These are phyloP conservation scores for Scutellaria galericulata DNA, from an alignment of 257 asterid genomes.

Conservation along the genomic window DNA sequence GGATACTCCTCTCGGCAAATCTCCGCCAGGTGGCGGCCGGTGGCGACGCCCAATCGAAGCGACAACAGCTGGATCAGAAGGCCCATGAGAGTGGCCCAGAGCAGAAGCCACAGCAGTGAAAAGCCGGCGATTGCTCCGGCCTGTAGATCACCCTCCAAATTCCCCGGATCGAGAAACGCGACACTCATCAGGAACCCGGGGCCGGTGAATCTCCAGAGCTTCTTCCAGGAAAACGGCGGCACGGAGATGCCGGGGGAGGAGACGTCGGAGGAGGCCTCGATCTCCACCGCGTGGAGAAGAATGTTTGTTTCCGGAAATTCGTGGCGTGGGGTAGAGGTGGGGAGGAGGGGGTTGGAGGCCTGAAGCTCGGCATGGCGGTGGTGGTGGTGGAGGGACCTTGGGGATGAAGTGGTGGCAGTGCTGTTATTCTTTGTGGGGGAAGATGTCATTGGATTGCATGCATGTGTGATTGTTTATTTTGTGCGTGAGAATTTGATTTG, in stretches of 20 bases:
- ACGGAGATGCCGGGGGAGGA: constrained; percentile 44
- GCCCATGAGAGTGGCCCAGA: constrained; percentile 79
- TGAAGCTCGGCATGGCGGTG: constrained; percentile 43
- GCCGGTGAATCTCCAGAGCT: constrained; percentile 78
- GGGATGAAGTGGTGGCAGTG: constrained; percentile 30
- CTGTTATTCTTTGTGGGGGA: constrained; percentile 33
- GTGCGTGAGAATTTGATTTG: background rate
- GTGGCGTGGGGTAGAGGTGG: constrained; percentile 30
- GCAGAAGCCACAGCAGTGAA: constrained; percentile 61
- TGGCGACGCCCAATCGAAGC: constrained; percentile 64
- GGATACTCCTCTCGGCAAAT: constrained; percentile 76
- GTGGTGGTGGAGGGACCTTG: constrained; percentile 27
- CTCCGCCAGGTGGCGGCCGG: constrained; percentile 79
- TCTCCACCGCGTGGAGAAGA: constrained; percentile 49
- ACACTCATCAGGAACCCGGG: constrained; percentile 82
- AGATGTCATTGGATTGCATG: constrained; percentile 43
- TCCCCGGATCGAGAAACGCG: constrained; percentile 83
- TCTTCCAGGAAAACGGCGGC: constrained; percentile 72
- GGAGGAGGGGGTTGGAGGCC: constrained; percentile 41
- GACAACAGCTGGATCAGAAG: constrained; percentile 66
- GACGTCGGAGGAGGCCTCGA: constrained; percentile 39
- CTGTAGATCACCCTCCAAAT: constrained; percentile 75
- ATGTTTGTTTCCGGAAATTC: constrained; percentile 36
- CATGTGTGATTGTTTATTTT: constrained; percentile 26
- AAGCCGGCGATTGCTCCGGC: constrained; percentile 79